phyloP scores from a whole-genome alignment of 352 stramenopile genomes.

The Phytopythium delawarense region DNA sequence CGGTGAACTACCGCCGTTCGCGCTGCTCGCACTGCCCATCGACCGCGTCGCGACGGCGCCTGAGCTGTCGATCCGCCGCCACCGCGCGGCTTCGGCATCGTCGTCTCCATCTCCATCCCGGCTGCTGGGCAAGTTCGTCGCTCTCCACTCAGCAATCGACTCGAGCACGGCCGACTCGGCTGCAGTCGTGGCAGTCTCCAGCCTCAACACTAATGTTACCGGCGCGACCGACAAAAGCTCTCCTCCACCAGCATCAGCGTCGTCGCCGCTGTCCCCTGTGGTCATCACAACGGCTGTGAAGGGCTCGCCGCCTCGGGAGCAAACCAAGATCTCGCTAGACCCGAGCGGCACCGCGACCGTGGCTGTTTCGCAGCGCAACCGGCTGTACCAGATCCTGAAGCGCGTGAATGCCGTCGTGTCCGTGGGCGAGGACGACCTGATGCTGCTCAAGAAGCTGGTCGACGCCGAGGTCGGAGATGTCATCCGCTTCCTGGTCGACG shows the following conservation, averaged over 20 bases:
- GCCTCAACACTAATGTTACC: neutral
- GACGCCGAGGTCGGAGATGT: conserved; percentile 70
- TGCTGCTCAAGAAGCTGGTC: conserved; percentile 67
- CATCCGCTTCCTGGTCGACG: conserved; percentile 48
- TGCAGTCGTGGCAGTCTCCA: neutral
- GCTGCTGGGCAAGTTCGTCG: neutral
- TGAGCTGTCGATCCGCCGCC: conserved; percentile 7
- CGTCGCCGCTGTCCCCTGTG: neutral
- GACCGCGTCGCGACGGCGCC: conserved; percentile 10
- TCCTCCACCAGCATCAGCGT: neutral
- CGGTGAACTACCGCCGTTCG: conserved; percentile 1
- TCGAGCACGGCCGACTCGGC: neutral
- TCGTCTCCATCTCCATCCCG: conserved; percentile 1
- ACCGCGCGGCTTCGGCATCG: neutral
- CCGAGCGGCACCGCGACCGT: conserved; percentile 32
- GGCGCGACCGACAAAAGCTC: neutral
- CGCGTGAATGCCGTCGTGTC: conserved; percentile 37
- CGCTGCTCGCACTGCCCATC: neutral
- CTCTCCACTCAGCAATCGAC: neutral
- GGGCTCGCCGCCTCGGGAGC: conserved; percentile 23
- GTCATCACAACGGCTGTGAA: neutral
- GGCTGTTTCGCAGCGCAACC: conserved; percentile 45
- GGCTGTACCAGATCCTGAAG: conserved; percentile 66
- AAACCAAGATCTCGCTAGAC: conserved; percentile 56
- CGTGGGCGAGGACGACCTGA: conserved; percentile 56